Evolutionary conservation across 257 asterid genomes (phyloP).

Genomic region (Solanum megistacrolobum): DNA sequence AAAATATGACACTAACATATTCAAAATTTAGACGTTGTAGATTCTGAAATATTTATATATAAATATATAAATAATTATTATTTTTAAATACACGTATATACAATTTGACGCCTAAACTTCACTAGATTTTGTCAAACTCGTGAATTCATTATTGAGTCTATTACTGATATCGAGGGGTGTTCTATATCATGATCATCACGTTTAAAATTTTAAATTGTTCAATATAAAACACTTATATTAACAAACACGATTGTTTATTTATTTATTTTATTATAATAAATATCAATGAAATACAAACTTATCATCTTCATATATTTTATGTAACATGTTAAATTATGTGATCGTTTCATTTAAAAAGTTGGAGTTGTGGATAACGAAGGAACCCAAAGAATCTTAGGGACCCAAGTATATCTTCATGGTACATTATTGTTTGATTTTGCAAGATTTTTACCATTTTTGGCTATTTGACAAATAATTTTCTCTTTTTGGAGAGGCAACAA

Average conservation of each 20-base stretch:
- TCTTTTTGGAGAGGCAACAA: neutral
- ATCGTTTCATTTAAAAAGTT: neutral
- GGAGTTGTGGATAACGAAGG: neutral
- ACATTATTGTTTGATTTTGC: conserved; percentile 3
- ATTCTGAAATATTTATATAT: neutral
- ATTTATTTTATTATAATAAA: neutral
- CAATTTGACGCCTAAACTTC: neutral
- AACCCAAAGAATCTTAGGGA: neutral
- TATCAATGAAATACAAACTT: neutral
- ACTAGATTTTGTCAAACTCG: neutral
- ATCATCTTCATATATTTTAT: neutral
- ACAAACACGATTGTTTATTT: neutral
- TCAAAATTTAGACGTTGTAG: neutral
- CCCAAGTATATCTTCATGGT: conserved; percentile 1
- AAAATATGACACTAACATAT: neutral
- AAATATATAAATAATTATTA: neutral
- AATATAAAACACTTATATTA: neutral
- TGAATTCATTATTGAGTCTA: too few species aligned
- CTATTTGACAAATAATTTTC: neutral
- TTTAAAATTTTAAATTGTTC: neutral
- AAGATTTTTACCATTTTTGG: conserved; percentile 1
- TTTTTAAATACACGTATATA: neutral
- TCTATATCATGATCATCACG: neutral
- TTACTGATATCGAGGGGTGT: neutral
- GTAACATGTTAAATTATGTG: neutral